These are phyloP conservation scores for Tuber magnatum DNA, from an alignment of 495 filamentous ascomycete species.

Conservation along the genomic window DNA sequence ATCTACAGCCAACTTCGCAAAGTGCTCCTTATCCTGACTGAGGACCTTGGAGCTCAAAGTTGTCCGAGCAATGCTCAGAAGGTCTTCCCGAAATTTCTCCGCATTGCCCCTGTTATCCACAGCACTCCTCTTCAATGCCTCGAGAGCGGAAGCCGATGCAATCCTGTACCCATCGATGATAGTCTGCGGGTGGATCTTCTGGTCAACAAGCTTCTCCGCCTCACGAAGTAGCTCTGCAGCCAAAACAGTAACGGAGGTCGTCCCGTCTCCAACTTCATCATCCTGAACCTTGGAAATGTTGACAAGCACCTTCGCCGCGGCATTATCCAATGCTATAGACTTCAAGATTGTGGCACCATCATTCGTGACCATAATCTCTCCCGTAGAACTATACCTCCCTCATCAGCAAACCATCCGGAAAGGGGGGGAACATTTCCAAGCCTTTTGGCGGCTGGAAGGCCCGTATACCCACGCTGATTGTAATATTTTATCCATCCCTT, in stretches of 20 bases:
- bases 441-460: constrained; percentile 2
- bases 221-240: constrained; percentile 92
- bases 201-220: constrained; percentile 91
- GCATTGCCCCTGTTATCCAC: constrained; percentile 80
- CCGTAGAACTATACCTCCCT: constrained; percentile 62
- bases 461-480: constrained; percentile 73
- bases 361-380: constrained; percentile 96
- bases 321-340: constrained; percentile 97
- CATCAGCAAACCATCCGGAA: constrained; percentile 10
- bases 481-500: constrained; percentile 99
- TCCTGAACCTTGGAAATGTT: constrained; percentile 99
- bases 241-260: constrained; percentile 82
- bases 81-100: constrained; percentile 78
- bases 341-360: constrained; percentile 98
- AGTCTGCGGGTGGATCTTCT: constrained; percentile 97
- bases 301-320: constrained; percentile 91
- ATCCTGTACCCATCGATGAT: constrained; percentile 99
- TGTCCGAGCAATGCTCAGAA: constrained; percentile 86
- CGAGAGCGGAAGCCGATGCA: constrained; percentile 79
- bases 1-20: constrained; percentile 83
- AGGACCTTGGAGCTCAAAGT: constrained; percentile 97
- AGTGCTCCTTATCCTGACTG: constrained; percentile 86
- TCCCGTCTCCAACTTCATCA: constrained; percentile 96
- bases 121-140: constrained; percentile 72
- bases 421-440: constrained; percentile 4